Conservation (phyloP, 2,329 filamentous ascomycete genomes). For the Stromatinia cepivora region DNA sequence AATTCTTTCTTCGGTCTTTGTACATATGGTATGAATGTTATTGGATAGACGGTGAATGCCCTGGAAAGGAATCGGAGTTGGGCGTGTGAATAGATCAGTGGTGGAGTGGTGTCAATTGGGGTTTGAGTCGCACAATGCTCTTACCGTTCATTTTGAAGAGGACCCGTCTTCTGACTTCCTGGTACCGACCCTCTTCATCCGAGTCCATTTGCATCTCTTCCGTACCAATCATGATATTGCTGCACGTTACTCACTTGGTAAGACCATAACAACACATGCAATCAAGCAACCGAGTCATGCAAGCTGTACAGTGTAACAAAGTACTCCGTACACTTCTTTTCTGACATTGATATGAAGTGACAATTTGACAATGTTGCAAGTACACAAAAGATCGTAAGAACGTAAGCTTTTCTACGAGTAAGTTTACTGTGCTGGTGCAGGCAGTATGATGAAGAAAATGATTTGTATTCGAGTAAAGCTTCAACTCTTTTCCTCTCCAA, state of each 20-base stretch:
- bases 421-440: neutral
- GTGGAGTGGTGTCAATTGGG: neutral
- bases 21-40: constrained; percentile 7
- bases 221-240: constrained; percentile 17
- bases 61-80: neutral
- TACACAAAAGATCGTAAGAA: neutral
- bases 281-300: constrained; percentile 26
- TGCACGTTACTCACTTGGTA: constrained; percentile 25
- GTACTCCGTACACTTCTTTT: constrained; percentile 12
- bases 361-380: constrained; percentile 15
- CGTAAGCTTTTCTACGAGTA: neutral
- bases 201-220: constrained; percentile 7
- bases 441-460: neutral
- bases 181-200: constrained; percentile 20
- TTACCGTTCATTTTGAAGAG: constrained; percentile 1
- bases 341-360: constrained; percentile 12
- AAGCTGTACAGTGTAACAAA: constrained; percentile 18
- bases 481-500: neutral
- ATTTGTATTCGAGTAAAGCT: neutral
- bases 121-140: constrained; percentile 19
- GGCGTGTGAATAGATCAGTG: neutral
- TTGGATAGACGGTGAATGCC: constrained; percentile 3
- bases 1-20: constrained; percentile 4
- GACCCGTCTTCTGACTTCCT: constrained; percentile 21
- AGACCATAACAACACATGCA: constrained; percentile 25